Evolutionary conservation across 257 asterid species (phyloP).

Genomic region (Nicotiana tomentosiformis): DNA sequence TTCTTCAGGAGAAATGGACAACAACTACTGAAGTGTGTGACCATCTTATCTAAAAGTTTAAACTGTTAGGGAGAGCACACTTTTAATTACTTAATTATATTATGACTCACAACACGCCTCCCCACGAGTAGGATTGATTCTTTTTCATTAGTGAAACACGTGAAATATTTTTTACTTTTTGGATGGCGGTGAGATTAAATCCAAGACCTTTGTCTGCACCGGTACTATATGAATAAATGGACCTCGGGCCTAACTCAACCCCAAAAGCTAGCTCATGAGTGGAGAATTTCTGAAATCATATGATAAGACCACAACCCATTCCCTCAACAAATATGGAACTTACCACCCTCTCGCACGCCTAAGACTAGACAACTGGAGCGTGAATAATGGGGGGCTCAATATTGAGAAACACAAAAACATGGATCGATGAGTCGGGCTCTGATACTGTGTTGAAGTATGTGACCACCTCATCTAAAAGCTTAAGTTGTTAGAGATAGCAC

Average conservation of each 20-base stretch:
- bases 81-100: background rate
- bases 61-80: background rate
- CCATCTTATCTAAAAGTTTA: background rate
- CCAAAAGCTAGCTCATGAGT: background rate
- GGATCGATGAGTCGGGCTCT: background rate
- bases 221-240: background rate
- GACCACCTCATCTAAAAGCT: background rate
- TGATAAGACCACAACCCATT: background rate
- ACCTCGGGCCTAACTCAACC: background rate
- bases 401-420: background rate
- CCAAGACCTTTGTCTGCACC: background rate
- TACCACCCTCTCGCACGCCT: background rate
- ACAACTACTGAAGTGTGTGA: too few relatives aligned
- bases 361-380: background rate
- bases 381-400: background rate
- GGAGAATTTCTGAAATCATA: background rate
- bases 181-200: background rate
- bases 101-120: background rate
- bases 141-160: background rate
- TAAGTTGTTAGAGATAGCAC: too few relatives aligned
- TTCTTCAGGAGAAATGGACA: background rate
- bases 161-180: background rate
- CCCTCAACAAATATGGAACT: background rate
- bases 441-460: background rate
- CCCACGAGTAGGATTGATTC: background rate